A percentile compares a stretch with the other conserved stretches of the same genome.
Evolutionary conservation across 2,329 filamentous ascomycete genomes (phyloP).

Genomic region (Hymenotorrendiella dingleyae): DNA sequence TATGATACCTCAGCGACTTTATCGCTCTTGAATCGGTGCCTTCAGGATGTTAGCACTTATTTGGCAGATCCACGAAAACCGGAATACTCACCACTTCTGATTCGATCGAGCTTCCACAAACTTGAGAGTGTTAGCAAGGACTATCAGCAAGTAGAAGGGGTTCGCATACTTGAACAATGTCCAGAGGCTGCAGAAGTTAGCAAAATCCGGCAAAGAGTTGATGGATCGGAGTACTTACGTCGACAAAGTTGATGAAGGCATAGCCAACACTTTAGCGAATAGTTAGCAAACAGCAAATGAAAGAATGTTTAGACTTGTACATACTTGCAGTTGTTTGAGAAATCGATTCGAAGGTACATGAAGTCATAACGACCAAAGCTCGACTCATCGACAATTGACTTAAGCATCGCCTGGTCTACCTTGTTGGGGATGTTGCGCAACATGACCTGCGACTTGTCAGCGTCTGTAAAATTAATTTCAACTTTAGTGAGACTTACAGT

Average conservation of each 20-base stretch:
- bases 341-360: constrained; percentile 88
- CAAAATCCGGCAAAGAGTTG: no score
- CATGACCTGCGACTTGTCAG: constrained; percentile 62
- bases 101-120: constrained; percentile 68
- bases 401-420: constrained; percentile 71
- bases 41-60: constrained; percentile 31
- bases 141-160: constrained; percentile 2
- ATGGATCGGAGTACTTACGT: no score
- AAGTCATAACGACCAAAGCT: constrained; percentile 87
- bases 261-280: constrained; percentile 77
- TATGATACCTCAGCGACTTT: constrained; percentile 91
- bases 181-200: constrained; percentile 53
- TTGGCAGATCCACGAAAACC: background rate
- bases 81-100: constrained; percentile 54
- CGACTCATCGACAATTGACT: constrained; percentile 71
- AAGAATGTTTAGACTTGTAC: constrained; percentile 29
- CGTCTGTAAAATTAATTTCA: constrained; percentile 5
- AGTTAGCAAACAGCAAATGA: constrained; percentile 30
- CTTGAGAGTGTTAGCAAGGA: constrained; percentile 38
- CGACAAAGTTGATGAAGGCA: constrained; percentile 91
- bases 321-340: constrained; percentile 77
- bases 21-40: constrained; percentile 76
- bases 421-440: constrained; percentile 92
- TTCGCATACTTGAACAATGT: constrained; percentile 59
- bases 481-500: constrained; percentile 48